Percentiles rank a stretch among this genome's conserved stretches.
Evolutionary conservation across 305 asterid genomes (phyloP).

Genomic region (Fraxinus paxiana): DNA sequence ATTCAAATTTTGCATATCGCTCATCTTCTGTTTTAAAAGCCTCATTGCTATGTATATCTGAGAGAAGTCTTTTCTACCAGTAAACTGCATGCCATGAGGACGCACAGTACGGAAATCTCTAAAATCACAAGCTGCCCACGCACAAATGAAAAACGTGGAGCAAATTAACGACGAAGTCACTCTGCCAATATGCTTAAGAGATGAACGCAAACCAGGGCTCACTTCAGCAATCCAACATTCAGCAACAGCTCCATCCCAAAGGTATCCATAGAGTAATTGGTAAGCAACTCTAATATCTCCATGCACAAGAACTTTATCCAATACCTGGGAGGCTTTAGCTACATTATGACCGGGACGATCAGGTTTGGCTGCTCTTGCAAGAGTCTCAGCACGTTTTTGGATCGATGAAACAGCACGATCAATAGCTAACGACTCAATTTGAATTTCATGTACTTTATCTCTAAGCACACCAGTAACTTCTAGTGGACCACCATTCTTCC

Average conservation of each 20-base stretch:
- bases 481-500: slow-evolving; percentile 50
- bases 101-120: slow-evolving; percentile 72
- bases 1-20: slow-evolving; percentile 40
- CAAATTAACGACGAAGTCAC: slow-evolving; percentile 61
- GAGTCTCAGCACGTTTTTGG: slow-evolving; percentile 69
- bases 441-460: slow-evolving; percentile 53
- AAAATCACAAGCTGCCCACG: slow-evolving; percentile 96
- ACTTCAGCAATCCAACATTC: slow-evolving; percentile 86
- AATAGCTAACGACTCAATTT: slow-evolving; percentile 60
- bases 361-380: slow-evolving; percentile 73
- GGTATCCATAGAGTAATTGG: slow-evolving; percentile 64
- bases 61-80: slow-evolving; percentile 82
- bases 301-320: slow-evolving; percentile 72
- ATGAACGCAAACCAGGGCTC: slow-evolving; percentile 63
- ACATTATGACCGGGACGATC: slow-evolving; percentile 62
- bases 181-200: slow-evolving; percentile 66
- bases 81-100: slow-evolving; percentile 69
- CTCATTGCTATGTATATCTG: slow-evolving; percentile 73
- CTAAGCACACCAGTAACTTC: slow-evolving; percentile 51
- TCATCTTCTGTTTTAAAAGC: slow-evolving; percentile 76
- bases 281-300: slow-evolving; percentile 72
- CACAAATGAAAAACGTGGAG: slow-evolving; percentile 83
- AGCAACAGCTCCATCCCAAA: slow-evolving; percentile 66
- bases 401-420: slow-evolving; percentile 66
- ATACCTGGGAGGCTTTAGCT: slow-evolving; percentile 68